Conservation (phyloP, 83 land plant species). For the Picea abies region DNA sequence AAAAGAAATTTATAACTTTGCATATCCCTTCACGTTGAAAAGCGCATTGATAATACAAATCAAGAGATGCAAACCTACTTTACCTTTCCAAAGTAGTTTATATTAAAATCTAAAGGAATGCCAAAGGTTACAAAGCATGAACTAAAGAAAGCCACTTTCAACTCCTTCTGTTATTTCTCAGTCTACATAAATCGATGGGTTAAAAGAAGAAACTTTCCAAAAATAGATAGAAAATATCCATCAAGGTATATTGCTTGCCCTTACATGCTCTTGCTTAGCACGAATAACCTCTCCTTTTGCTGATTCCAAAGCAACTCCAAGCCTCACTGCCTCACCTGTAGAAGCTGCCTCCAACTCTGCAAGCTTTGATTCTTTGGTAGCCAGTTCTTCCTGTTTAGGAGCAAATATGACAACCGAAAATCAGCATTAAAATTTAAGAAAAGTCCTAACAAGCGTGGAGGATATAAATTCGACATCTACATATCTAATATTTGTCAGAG, state of each 20-base stretch:
- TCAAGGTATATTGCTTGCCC: neutral
- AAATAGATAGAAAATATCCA: neutral
- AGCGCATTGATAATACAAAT: no score
- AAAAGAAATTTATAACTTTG: no score
- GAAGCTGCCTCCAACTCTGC: slow-evolving; percentile 93
- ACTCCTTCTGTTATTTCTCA: neutral
- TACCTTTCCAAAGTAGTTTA: neutral
- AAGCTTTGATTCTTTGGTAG: slow-evolving; percentile 76
- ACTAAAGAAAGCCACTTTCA: no score
- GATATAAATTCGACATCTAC: no score
- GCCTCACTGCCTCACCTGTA: slow-evolving; percentile 83
- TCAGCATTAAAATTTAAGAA: neutral
- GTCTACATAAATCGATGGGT: neutral
- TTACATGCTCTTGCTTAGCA: slow-evolving; percentile 72
- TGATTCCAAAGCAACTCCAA: slow-evolving; percentile 85
- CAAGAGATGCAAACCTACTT: no score
- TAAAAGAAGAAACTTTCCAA: neutral
- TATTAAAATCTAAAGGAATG: neutral
- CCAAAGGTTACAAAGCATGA: no score
- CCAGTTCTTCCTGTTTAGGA: slow-evolving; percentile 58
- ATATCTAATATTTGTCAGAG: no score
- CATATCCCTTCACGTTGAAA: no score
- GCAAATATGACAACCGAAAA: neutral
- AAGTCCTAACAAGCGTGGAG: no score
- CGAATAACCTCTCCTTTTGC: slow-evolving; percentile 76